A percentile compares a stretch with the other conserved stretches of the same genome.
Evolutionary conservation across 257 asterid species (phyloP).

Genomic region (Plectranthus barbatus): DNA sequence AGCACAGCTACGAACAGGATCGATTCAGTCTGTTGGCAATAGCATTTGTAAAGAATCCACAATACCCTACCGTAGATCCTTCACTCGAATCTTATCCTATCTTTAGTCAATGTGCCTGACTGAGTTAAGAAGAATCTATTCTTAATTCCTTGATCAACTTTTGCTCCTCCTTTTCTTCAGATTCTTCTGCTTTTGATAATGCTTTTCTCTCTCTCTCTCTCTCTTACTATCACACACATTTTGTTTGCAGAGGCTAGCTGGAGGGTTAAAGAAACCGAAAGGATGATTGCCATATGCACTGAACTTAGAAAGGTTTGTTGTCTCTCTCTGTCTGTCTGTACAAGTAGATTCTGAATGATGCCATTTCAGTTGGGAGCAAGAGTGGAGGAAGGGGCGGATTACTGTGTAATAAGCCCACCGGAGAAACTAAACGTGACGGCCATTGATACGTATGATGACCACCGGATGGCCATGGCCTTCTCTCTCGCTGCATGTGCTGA

Average conservation of each 20-base stretch:
- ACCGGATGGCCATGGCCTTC: constrained; percentile 98
- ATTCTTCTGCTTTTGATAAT: neutral
- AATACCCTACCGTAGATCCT: constrained; percentile 9
- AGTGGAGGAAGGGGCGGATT: constrained; percentile 92
- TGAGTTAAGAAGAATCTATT: neutral
- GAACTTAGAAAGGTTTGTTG: constrained; percentile 83
- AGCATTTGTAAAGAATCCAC: neutral
- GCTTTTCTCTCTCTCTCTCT: neutral
- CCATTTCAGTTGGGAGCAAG: constrained; percentile 82
- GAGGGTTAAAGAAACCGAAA: constrained; percentile 98
- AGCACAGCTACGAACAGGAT: too few relatives aligned
- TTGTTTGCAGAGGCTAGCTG: constrained; percentile 84
- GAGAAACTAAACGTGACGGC: constrained; percentile 74
- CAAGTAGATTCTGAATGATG: neutral
- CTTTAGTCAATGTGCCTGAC: neutral
- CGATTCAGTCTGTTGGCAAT: too few relatives aligned
- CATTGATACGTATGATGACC: constrained; percentile 91
- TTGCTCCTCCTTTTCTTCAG: neutral
- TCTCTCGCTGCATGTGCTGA: constrained; percentile 96
- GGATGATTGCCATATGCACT: constrained; percentile 97
- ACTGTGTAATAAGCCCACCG: constrained; percentile 88
- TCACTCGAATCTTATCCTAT: neutral
- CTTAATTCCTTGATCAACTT: neutral
- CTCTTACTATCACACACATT: too few relatives aligned
- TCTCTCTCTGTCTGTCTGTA: too few relatives aligned